These are phyloP conservation scores for Fusarium citri DNA, from an alignment of 2,329 filamentous ascomycete species.

Conservation along the genomic window DNA sequence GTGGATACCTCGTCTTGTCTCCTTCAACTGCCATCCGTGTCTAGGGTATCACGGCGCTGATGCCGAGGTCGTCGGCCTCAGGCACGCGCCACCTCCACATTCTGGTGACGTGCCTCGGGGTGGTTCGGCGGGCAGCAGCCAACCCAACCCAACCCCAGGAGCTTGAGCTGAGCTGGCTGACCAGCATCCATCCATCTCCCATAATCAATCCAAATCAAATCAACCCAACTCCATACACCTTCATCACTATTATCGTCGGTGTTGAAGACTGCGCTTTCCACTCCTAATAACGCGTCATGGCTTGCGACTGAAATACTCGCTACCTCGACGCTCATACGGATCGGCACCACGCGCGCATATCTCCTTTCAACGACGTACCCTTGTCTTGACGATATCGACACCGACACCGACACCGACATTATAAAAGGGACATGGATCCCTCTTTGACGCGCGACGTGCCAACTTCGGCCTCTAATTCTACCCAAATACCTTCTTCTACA, in stretches of 20 bases:
- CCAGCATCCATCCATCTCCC: slow-evolving; percentile 9
- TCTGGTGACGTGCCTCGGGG: slow-evolving; percentile 46
- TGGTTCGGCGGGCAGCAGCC: slow-evolving; percentile 15
- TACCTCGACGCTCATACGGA: slow-evolving; percentile 10
- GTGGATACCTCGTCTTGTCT: no score
- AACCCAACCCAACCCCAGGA: slow-evolving; percentile 4
- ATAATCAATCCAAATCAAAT: slow-evolving; percentile 12
- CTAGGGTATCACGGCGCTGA: slow-evolving; percentile 29
- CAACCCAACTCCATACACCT: slow-evolving; percentile 18
- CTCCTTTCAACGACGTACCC: slow-evolving; percentile 26
- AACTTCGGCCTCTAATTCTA: slow-evolving; percentile 36
- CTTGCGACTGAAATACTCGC: slow-evolving; percentile 22
- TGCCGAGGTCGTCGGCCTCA: slow-evolving; percentile 39
- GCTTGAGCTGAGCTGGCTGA: slow-evolving; percentile 13
- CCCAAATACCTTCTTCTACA: slow-evolving; percentile 17
- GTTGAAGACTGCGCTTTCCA: not conserved
- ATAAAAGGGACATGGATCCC: slow-evolving; percentile 35
- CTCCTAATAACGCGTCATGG: slow-evolving; percentile 32
- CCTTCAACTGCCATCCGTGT: slow-evolving; percentile 10
- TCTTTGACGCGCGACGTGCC: slow-evolving; percentile 37
- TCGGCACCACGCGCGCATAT: slow-evolving; percentile 27
- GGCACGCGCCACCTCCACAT: slow-evolving; percentile 42
- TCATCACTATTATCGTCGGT: slow-evolving; percentile 19
- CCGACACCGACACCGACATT: not conserved
- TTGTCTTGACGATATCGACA: slow-evolving; percentile 3